Evolutionary conservation across 192 early-diverging fungal genomes (phyloP).

Genomic region (Umbelopsis sp.): DNA sequence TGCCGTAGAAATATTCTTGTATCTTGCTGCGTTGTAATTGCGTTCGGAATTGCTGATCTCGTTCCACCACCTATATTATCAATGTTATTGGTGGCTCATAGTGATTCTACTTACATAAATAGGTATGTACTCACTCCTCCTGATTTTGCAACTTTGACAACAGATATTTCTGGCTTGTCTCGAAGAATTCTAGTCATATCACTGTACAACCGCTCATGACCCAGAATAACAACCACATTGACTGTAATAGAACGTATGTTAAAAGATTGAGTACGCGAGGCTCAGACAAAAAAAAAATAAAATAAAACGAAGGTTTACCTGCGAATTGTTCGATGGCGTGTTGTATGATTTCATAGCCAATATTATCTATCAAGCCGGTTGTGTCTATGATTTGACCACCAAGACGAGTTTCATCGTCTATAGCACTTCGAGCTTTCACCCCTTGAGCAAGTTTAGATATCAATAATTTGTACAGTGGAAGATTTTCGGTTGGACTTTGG

Average conservation of each 20-base stretch:
- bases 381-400: slow-evolving; percentile 91
- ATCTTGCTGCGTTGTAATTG: slow-evolving; percentile 76
- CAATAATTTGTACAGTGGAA: slow-evolving; percentile 76
- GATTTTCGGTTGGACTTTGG: slow-evolving; percentile 71
- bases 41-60: slow-evolving; percentile 72
- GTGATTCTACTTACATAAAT: background rate
- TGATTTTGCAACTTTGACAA: slow-evolving; percentile 89
- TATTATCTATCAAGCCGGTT: slow-evolving; percentile 74
- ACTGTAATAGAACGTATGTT: slow-evolving; percentile 42
- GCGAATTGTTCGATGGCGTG: slow-evolving; percentile 72
- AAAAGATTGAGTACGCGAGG: no score
- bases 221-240: slow-evolving; percentile 85
- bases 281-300: background rate
- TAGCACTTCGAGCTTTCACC: slow-evolving; percentile 62
- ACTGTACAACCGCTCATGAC: slow-evolving; percentile 92
- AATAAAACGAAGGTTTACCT: slow-evolving; percentile 40
- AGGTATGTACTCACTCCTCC: slow-evolving; percentile 75
- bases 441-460: slow-evolving; percentile 61
- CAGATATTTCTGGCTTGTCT: slow-evolving; percentile 49
- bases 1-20: slow-evolving; percentile 95
- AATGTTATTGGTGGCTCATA: background rate
- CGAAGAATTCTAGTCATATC: slow-evolving; percentile 66
- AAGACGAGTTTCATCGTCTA: slow-evolving; percentile 59
- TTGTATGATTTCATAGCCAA: slow-evolving; percentile 73
- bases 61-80: slow-evolving; percentile 72